Percentiles rank a stretch among this genome's conserved stretches.
phyloP scores from a whole-genome alignment of 352 stramenopile species.

The Globisporangium cylindrosporum region DNA sequence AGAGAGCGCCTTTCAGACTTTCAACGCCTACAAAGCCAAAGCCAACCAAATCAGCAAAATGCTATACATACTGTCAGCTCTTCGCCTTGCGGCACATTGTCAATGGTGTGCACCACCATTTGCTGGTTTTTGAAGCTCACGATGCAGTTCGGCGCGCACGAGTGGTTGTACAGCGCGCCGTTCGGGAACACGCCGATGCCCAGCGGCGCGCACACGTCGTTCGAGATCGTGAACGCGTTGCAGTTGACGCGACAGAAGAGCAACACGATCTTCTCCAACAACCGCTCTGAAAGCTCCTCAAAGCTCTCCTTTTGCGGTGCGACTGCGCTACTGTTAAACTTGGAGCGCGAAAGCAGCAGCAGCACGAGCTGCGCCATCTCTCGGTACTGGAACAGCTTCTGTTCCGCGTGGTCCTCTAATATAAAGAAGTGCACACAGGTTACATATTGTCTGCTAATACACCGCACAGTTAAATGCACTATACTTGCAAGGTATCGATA shows the following conservation, averaged over 20 bases:
- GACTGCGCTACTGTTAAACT: constrained; percentile 19
- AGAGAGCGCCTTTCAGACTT: neutral
- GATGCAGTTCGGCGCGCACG: constrained; percentile 70
- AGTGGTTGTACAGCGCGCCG: constrained; percentile 73
- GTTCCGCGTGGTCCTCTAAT: constrained; percentile 35
- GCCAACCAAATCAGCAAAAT: neutral
- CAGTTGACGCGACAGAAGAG: constrained; percentile 76
- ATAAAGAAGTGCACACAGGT: too few relatives aligned
- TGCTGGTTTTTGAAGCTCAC: constrained; percentile 52
- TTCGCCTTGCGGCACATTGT: constrained; percentile 34
- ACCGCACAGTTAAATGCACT: neutral
- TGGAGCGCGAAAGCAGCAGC: constrained; percentile 46
- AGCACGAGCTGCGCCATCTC: constrained; percentile 68
- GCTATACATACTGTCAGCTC: constrained; percentile 48
- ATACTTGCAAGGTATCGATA: neutral
- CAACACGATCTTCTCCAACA: constrained; percentile 36
- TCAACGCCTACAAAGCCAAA: neutral
- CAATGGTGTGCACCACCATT: constrained; percentile 49
- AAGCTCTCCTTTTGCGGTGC: constrained; percentile 12
- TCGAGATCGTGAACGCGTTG: constrained; percentile 75
- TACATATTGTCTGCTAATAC: too few relatives aligned
- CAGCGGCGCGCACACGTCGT: constrained; percentile 40
- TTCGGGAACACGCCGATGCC: constrained; percentile 65
- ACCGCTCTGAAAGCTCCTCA: constrained; percentile 25
- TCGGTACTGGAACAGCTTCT: constrained; percentile 36